Base-by-base conservation (phyloP, 1,284 basidiomycete genomes). In the Tilletia indica region DNA sequence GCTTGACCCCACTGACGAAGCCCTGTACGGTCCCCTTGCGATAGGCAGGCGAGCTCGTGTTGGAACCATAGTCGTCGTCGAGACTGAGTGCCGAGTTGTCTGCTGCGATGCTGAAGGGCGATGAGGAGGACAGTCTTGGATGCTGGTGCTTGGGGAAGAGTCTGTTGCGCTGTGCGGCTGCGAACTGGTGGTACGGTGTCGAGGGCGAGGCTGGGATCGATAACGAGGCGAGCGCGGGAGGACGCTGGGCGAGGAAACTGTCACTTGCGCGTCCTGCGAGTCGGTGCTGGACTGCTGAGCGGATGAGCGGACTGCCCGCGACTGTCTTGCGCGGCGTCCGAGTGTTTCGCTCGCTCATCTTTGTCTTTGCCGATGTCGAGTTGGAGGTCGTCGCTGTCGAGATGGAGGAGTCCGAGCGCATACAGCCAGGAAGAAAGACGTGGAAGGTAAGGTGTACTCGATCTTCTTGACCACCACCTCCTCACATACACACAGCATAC, bases 111-210 rank as follows among this genome's bases (percentile, higher is more conserved):
- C 19, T 42, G 38, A 39, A 64, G 61, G 61, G 61, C 31, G 61
- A 64, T 16, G 61, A 64, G 9, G 61, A 11, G 51, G 25, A 31
- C 25, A 31, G 25, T 31, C 25, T 31, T 11, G 34, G 61, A 4
- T 34, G 31, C 61, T 64, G 61, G 14, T 64, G 31, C 3, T 14
- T 45, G 2, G 34, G 61, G 5, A 19, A 16, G 31, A 38, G 38
- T 14, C 61, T 34, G 12, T 16, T 42, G 0, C 61, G 3, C 36
- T 64, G 61, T 9, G 61, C 61, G 1, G 61, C 61, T 64, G 61
- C 61, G 39, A 64, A 64, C 36, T 64, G 61, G 61, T 64, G 61
- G 36, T 64, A 64, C 14, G 61, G 61, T 42, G 61, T 64, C 12
- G 61, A 64, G 36, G 61, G 61, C 3, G 61, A 64, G 31, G 8